phyloP scores from a whole-genome alignment of 179 eudicot species.

The Pouteria campechiana region DNA sequence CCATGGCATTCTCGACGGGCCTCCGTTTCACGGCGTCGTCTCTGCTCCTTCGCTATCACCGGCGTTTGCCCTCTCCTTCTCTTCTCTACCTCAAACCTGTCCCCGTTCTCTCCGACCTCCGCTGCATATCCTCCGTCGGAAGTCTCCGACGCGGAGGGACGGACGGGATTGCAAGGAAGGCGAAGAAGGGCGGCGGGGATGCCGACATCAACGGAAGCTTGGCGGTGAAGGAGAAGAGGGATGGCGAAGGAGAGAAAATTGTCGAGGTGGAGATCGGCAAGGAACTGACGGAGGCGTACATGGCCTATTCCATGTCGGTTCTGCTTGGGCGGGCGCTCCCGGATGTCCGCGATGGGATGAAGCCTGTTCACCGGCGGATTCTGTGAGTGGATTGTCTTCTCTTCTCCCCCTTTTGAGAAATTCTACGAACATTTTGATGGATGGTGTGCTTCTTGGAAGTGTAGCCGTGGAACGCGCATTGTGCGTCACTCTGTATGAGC shows the following conservation, averaged over 20 bases:
- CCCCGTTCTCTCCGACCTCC: constrained; percentile 18
- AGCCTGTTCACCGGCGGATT: constrained; percentile 88
- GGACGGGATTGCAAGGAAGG: constrained; percentile 16
- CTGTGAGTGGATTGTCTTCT: constrained; percentile 31
- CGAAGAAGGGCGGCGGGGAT: constrained; percentile 12
- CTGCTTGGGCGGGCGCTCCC: constrained; percentile 89
- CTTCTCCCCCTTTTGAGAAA: no score
- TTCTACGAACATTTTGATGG: no score
- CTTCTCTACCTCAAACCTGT: constrained; percentile 10
- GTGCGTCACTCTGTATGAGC: no score
- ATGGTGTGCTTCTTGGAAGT: no score
- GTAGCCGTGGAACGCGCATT: no score
- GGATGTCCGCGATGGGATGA: constrained; percentile 86
- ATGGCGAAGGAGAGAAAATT: constrained; percentile 35
- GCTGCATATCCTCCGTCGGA: constrained; percentile 25
- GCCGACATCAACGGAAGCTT: constrained; percentile 28
- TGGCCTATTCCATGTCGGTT: constrained; percentile 97
- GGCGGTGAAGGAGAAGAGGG: constrained; percentile 8
- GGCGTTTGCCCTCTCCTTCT: constrained; percentile 5
- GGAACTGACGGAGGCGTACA: constrained; percentile 92
- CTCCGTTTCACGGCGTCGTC: no score
- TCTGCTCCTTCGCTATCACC: constrained; percentile 22
- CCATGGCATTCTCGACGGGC: constrained; percentile 37
- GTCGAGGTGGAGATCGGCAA: constrained; percentile 67
- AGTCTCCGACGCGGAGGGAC: constrained; percentile 7